Evolutionary conservation across 106 monocot genomes (phyloP).

Genomic region (Dioscorea dumetorum): DNA sequence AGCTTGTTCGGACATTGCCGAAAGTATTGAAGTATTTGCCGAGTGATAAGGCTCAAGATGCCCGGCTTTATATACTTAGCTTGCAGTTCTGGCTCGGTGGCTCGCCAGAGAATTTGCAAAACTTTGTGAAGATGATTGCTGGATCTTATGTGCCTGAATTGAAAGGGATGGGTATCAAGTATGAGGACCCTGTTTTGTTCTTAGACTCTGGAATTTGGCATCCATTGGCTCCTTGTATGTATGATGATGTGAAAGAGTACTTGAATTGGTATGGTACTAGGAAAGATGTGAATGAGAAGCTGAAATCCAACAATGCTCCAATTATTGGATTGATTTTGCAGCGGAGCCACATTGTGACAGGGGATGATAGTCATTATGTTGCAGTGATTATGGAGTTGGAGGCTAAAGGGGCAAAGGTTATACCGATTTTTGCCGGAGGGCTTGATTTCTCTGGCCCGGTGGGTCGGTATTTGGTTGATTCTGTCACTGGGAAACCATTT

Average conservation of each 20-base stretch:
- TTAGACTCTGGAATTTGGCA: slow-evolving; percentile 78
- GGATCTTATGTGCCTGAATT: slow-evolving; percentile 69
- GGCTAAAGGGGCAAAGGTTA: slow-evolving; percentile 71
- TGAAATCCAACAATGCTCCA: slow-evolving; percentile 44
- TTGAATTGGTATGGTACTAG: slow-evolving; percentile 80
- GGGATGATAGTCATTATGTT: slow-evolving; percentile 76
- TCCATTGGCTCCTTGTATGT: slow-evolving; percentile 70
- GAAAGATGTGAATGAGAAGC: slow-evolving; percentile 42
- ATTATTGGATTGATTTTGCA: slow-evolving; percentile 62
- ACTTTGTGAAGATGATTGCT: slow-evolving; percentile 79
- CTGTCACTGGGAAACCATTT: slow-evolving; percentile 57
- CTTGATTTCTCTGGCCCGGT: slow-evolving; percentile 72
- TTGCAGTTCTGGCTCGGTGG: slow-evolving; percentile 93
- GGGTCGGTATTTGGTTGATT: slow-evolving; percentile 54
- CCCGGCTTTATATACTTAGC: slow-evolving; percentile 78
- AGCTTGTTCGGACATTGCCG: slow-evolving; percentile 78
- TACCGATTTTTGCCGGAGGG: slow-evolving; percentile 71
- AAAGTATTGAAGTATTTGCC: slow-evolving; percentile 86
- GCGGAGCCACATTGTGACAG: slow-evolving; percentile 83
- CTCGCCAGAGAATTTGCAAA: slow-evolving; percentile 74
- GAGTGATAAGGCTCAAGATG: slow-evolving; percentile 85
- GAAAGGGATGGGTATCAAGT: slow-evolving; percentile 47
- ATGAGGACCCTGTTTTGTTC: slow-evolving; percentile 63
- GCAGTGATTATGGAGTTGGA: slow-evolving; percentile 88
- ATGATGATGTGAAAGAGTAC: slow-evolving; percentile 76